A percentile compares a stretch with the other conserved stretches of the same genome.
These are phyloP conservation scores for Cadophora luteo-olivacea DNA, from an alignment of 2,329 filamentous ascomycete species.

Conservation along the genomic window DNA sequence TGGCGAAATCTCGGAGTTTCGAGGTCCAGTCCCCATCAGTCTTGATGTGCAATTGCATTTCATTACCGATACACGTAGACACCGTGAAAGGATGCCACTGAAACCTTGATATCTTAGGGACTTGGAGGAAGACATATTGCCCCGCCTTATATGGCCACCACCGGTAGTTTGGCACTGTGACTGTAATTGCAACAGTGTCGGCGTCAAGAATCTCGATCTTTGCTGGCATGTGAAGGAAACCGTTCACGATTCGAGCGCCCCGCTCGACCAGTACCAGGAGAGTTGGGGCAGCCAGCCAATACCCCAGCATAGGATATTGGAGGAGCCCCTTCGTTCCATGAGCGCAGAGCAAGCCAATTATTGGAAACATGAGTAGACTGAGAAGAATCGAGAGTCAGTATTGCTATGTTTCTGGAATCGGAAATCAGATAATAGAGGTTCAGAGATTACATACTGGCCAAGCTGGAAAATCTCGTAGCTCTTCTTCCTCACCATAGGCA, in stretches of 20 bases:
- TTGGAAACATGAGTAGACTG: slow-evolving; percentile 62
- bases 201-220: slow-evolving; percentile 56
- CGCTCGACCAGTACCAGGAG: slow-evolving; percentile 58
- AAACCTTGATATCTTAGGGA: slow-evolving; percentile 58
- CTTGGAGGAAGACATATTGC: slow-evolving; percentile 58
- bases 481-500: slow-evolving; percentile 56
- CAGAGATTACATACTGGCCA: slow-evolving; percentile 43
- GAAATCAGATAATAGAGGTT: neutral
- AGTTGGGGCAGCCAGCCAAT: slow-evolving; percentile 60
- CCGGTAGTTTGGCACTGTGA: slow-evolving; percentile 57
- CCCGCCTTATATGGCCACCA: slow-evolving; percentile 29
- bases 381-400: neutral
- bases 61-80: slow-evolving; percentile 58
- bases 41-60: slow-evolving; percentile 63
- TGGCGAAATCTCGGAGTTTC: slow-evolving; percentile 52
- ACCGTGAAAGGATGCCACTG: slow-evolving; percentile 68
- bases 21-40: slow-evolving; percentile 63
- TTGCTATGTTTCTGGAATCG: neutral
- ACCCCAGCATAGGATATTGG: slow-evolving; percentile 63
- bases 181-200: slow-evolving; percentile 58
- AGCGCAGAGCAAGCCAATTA: slow-evolving; percentile 60
- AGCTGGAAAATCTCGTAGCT: slow-evolving; percentile 65
- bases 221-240: slow-evolving; percentile 56
- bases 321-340: slow-evolving; percentile 59
- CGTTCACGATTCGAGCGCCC: slow-evolving; percentile 51